Percentiles rank a stretch among this genome's conserved stretches.
Conservation (phyloP, 2,329 filamentous ascomycete genomes). For the Aureobasidium subglaciale region DNA sequence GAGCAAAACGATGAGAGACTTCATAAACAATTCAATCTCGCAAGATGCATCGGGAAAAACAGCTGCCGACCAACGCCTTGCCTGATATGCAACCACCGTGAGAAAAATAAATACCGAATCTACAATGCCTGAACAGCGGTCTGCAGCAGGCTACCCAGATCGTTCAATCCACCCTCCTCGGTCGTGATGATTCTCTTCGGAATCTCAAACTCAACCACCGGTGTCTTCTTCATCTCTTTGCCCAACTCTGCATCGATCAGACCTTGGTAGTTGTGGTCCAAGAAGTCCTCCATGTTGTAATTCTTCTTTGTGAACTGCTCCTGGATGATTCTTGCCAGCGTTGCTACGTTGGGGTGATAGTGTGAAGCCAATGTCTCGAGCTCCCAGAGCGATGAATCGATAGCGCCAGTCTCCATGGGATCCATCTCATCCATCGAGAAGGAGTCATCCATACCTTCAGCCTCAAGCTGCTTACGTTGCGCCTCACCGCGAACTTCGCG, state of each 20-base stretch:
- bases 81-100: no score
- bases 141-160: constrained; percentile 23
- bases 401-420: constrained; percentile 76
- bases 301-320: constrained; percentile 96
- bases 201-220: constrained; percentile 89
- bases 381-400: constrained; percentile 94
- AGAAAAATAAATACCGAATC: background rate
- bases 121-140: constrained; percentile 20
- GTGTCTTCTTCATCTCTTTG: constrained; percentile 76
- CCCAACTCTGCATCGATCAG: constrained; percentile 76
- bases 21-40: background rate
- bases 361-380: constrained; percentile 84
- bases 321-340: constrained; percentile 84
- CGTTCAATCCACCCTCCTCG: constrained; percentile 25
- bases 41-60: background rate
- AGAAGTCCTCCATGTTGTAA: constrained; percentile 94
- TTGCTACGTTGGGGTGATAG: constrained; percentile 95
- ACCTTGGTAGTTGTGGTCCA: constrained; percentile 85
- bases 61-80: background rate
- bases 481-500: constrained; percentile 52
- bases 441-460: constrained; percentile 61
- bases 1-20: background rate
- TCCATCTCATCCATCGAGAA: constrained; percentile 71
- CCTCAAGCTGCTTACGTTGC: constrained; percentile 52
- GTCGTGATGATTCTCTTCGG: constrained; percentile 69